Evolutionary conservation across 345 rosid species (phyloP).

Genomic region (Hibiscus trionum): DNA sequence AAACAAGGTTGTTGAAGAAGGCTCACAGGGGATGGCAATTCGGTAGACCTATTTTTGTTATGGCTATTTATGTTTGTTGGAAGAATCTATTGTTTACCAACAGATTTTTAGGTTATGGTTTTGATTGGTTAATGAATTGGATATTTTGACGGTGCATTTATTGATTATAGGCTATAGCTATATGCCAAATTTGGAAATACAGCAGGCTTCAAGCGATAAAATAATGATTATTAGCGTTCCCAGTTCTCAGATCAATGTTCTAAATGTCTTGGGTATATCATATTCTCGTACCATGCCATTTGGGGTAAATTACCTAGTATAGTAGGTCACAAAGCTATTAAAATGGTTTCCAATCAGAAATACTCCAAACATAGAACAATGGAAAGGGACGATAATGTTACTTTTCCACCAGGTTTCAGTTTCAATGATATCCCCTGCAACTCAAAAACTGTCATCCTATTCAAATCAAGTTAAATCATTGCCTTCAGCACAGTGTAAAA

Average conservation of each 20-base stretch:
- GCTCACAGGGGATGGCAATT: constrained; percentile 44
- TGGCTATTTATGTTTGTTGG: constrained; percentile 6
- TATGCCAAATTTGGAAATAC: too few species aligned
- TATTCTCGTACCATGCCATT: too few species aligned
- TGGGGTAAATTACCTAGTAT: too few species aligned
- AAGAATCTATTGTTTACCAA: background rate
- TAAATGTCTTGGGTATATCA: too few species aligned
- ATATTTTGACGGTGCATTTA: background rate
- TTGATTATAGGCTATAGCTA: too few species aligned
- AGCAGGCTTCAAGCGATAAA: too few species aligned
- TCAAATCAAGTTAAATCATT: too few species aligned
- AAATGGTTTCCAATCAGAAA: background rate
- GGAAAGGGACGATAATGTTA: constrained; percentile 20
- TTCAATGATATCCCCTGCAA: constrained; percentile 71
- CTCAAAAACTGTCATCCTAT: background rate
- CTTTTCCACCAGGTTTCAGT: constrained; percentile 83
- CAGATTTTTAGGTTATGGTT: background rate
- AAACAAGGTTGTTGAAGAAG: constrained; percentile 77
- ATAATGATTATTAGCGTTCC: too few species aligned
- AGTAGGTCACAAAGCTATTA: too few species aligned
- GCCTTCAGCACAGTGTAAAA: too few species aligned
- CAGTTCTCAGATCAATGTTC: too few species aligned
- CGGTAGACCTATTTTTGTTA: constrained; percentile 24
- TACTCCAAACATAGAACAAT: background rate
- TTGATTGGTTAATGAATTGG: background rate